A percentile compares a stretch with the other conserved stretches of the same genome.
Evolutionary conservation across 2,329 filamentous ascomycete genomes (phyloP).

Genomic region (Arthrinium phaeospermum): DNA sequence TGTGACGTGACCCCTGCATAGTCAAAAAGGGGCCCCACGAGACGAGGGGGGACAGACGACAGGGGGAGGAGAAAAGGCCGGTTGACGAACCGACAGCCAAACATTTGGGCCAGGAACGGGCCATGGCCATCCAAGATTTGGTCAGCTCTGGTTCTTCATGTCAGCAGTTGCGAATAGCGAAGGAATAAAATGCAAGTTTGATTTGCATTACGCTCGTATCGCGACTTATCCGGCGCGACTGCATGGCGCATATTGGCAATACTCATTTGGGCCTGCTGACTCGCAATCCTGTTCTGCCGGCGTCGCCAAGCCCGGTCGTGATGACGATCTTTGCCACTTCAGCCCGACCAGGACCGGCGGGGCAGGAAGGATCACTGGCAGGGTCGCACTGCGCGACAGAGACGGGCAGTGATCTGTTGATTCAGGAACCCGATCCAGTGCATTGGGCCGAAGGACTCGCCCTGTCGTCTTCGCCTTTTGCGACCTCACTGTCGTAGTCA

Average conservation of each 20-base stretch:
- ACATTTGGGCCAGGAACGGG: background rate
- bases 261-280: background rate
- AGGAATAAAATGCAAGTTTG: background rate
- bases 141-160: background rate
- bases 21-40: conserved; percentile 1
- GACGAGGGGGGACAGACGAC: background rate
- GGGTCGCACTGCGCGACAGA: background rate
- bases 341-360: background rate
- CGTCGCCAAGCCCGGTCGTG: background rate
- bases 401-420: background rate
- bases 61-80: background rate
- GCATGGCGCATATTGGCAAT: background rate
- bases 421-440: background rate
- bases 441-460: background rate
- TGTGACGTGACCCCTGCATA: background rate
- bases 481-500: background rate
- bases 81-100: background rate
- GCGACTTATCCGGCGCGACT: background rate
- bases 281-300: background rate
- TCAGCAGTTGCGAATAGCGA: background rate
- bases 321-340: background rate
- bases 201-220: background rate
- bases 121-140: background rate
- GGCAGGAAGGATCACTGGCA: background rate
- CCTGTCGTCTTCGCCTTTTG: background rate